Percentiles rank a stretch among this genome's conserved stretches.
phyloP scores from a whole-genome alignment of 495 filamentous ascomycete species.

The Lasiosphaeriaceae sp. region DNA sequence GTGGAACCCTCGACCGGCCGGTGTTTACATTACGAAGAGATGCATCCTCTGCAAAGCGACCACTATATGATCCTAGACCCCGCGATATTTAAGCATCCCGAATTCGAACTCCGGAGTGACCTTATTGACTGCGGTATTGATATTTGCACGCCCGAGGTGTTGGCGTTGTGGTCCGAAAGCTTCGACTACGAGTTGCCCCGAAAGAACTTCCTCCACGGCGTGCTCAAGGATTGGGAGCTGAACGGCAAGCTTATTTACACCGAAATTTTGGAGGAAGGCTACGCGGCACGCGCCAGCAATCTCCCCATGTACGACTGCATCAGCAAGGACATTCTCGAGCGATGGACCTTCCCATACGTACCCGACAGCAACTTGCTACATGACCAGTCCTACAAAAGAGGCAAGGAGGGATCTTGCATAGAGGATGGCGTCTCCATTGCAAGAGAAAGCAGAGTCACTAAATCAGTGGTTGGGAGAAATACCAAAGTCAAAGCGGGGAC shows the following conservation, averaged over 20 bases:
- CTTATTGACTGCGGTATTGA: slow-evolving; percentile 94
- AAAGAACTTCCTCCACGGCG: slow-evolving; percentile 82
- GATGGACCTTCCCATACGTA: slow-evolving; percentile 91
- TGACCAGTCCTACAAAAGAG: slow-evolving; percentile 70
- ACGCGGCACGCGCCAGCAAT: slow-evolving; percentile 76
- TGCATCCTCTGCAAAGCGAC: slow-evolving; percentile 45
- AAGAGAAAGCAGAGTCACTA: slow-evolving; percentile 40
- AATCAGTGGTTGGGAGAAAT: slow-evolving; percentile 68
- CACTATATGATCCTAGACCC: slow-evolving; percentile 66
- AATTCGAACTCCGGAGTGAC: slow-evolving; percentile 75
- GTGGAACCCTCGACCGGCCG: slow-evolving; percentile 75
- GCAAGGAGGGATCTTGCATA: slow-evolving; percentile 64
- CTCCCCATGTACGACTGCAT: slow-evolving; percentile 87
- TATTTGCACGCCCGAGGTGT: slow-evolving; percentile 93
- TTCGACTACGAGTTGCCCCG: slow-evolving; percentile 93
- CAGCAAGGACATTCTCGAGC: slow-evolving; percentile 78
- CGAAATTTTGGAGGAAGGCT: slow-evolving; percentile 77
- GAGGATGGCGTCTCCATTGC: slow-evolving; percentile 67
- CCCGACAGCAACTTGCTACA: slow-evolving; percentile 82
- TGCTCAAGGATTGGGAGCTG: slow-evolving; percentile 93
- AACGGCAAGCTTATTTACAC: slow-evolving; percentile 94
- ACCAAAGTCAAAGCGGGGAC: slow-evolving; percentile 72
- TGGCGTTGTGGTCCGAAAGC: slow-evolving; percentile 93
- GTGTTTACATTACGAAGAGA: slow-evolving; percentile 92
- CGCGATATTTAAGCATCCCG: slow-evolving; percentile 52